Evolutionary conservation across 2,329 filamentous ascomycete genomes (phyloP).

Genomic region (Coniochaeta sp.): DNA sequence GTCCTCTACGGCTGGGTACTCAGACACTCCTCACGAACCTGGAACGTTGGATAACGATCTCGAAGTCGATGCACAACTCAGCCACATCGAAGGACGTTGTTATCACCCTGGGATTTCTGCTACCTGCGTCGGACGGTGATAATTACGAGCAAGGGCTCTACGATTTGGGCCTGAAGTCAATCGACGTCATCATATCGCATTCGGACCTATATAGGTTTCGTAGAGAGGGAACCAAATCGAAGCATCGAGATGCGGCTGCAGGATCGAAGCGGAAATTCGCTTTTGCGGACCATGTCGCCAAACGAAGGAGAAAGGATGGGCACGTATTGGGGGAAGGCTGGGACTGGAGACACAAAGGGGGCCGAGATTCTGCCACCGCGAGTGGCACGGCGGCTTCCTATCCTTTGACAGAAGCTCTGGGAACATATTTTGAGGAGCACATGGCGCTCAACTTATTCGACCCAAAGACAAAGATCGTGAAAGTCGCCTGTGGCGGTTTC

Average conservation of each 20-base stretch:
- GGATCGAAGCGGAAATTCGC: slow-evolving; percentile 7
- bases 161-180: slow-evolving; percentile 29
- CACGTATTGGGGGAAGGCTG: slow-evolving; percentile 44
- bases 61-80: neutral
- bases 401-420: slow-evolving; percentile 46
- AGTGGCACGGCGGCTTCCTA: slow-evolving; percentile 13
- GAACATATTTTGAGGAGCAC: slow-evolving; percentile 42
- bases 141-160: neutral
- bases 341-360: slow-evolving; percentile 30
- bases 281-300: slow-evolving; percentile 26
- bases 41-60: neutral
- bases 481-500: slow-evolving; percentile 50
- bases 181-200: slow-evolving; percentile 46
- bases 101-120: slow-evolving; percentile 41
- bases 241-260: neutral
- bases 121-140: neutral
- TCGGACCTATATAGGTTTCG: slow-evolving; percentile 40
- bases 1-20: slow-evolving; percentile 41
- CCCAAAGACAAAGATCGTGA: slow-evolving; percentile 42
- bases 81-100: slow-evolving; percentile 35
- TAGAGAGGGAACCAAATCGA: slow-evolving; percentile 24
- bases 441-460: slow-evolving; percentile 49
- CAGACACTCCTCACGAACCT: slow-evolving; percentile 32
- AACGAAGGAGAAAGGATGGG: slow-evolving; percentile 39
- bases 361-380: neutral